phyloP scores from a whole-genome alignment of 1,284 basidiomycete species.

The Kalmanozyma brasiliensis region DNA sequence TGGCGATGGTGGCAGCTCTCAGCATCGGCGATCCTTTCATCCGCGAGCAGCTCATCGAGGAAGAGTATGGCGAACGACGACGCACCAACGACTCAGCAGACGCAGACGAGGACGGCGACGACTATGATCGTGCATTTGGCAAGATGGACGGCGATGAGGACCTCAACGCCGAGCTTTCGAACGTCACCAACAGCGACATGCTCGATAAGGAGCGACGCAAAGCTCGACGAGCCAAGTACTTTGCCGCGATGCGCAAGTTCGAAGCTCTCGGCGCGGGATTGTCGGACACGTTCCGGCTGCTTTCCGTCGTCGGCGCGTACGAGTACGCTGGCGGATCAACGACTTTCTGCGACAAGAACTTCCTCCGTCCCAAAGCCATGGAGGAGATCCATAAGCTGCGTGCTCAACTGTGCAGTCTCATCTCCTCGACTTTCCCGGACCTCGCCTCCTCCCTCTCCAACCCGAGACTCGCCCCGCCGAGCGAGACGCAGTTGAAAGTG shows the following conservation, averaged over 20 bases:
- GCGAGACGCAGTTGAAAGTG: constrained; percentile 78
- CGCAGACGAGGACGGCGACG: constrained; percentile 75
- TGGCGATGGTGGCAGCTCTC: constrained; percentile 89
- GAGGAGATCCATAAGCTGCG: constrained; percentile 99
- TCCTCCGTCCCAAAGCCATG: constrained; percentile 95
- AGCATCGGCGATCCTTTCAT: constrained; percentile 97
- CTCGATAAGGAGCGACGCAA: constrained; percentile 75
- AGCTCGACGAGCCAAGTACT: constrained; percentile 75
- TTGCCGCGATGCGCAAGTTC: constrained; percentile 74
- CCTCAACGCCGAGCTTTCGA: constrained; percentile 69
- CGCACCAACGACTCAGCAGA: constrained; percentile 69
- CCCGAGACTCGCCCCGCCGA: constrained; percentile 56
- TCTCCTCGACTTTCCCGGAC: constrained; percentile 39
- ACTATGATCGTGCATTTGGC: constrained; percentile 41
- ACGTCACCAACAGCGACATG: constrained; percentile 71
- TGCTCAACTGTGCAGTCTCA: constrained; percentile 73
- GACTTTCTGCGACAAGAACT: constrained; percentile 87
- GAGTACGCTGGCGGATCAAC: constrained; percentile 83
- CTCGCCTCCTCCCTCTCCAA: constrained; percentile 27
- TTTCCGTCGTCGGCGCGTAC: constrained; percentile 95
- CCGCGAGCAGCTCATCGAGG: constrained; percentile 76
- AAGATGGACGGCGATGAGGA: constrained; percentile 71
- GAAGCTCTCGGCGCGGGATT: constrained; percentile 81
- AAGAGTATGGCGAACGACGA: constrained; percentile 67
- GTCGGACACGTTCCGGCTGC: constrained; percentile 87